phyloP scores from a whole-genome alignment of 2,329 filamentous ascomycete species.

The Diplodia seriata region DNA sequence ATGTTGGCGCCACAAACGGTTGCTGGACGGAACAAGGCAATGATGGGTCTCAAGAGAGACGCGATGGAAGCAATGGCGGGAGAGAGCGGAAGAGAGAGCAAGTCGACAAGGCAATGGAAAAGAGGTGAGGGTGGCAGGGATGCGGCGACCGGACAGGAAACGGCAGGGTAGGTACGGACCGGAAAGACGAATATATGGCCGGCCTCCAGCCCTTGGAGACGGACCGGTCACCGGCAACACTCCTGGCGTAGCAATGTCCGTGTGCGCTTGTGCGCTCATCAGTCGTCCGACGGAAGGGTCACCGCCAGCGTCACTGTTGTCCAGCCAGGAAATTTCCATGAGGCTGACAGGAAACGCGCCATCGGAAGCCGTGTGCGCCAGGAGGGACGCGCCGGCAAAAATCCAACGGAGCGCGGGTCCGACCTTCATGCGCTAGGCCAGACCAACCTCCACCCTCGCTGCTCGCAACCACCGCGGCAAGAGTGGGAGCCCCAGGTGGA shows the following conservation, averaged over 20 bases:
- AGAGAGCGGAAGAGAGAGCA: neutral
- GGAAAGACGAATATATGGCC: neutral
- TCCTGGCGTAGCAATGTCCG: neutral
- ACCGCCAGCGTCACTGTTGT: neutral
- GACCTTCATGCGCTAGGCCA: neutral
- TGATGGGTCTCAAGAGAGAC: neutral
- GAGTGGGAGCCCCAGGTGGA: neutral
- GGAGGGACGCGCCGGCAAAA: slow-evolving; percentile 1
- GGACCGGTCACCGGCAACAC: neutral
- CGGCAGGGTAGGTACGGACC: neutral
- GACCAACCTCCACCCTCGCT: slow-evolving; percentile 1
- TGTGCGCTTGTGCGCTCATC: neutral
- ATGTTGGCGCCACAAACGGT: neutral
- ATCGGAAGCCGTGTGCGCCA: slow-evolving; percentile 6
- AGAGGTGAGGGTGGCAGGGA: neutral
- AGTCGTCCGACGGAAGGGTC: neutral
- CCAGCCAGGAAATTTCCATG: neutral
- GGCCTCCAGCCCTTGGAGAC: neutral
- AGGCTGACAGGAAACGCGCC: slow-evolving; percentile 7
- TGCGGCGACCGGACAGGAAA: neutral
- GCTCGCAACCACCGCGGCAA: neutral
- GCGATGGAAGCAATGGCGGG: neutral
- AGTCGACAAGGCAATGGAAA: neutral
- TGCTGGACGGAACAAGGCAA: neutral
- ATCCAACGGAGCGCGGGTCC: neutral